These are phyloP conservation scores for Lachnellula willkommii DNA, from an alignment of 2,329 filamentous ascomycete genomes.

Conservation along the genomic window DNA sequence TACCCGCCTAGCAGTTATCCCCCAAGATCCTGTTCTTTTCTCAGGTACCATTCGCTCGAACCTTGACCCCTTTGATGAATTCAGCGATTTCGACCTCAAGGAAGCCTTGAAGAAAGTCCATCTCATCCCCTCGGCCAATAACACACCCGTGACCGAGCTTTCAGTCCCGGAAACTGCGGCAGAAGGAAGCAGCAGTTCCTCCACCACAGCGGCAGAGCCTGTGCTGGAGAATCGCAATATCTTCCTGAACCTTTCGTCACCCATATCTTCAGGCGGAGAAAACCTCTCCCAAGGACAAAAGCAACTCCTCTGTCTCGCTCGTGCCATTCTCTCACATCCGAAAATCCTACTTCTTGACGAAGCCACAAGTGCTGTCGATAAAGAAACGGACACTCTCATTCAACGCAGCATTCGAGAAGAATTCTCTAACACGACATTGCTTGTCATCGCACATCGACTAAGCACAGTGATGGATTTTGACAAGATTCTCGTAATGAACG, in stretches of 20 bases:
- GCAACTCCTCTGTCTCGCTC: conserved; percentile 85
- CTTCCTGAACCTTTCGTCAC: neutral
- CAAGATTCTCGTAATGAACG: conserved; percentile 88
- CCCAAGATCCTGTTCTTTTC: conserved; percentile 72
- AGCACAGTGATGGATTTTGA: conserved; percentile 88
- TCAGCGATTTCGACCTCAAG: conserved; percentile 82
- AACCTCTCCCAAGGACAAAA: conserved; percentile 66
- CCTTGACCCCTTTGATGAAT: conserved; percentile 80
- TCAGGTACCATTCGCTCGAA: conserved; percentile 81
- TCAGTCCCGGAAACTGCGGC: no score
- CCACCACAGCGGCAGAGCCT: neutral
- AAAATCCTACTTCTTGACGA: conserved; percentile 95
- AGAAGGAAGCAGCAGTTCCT: neutral
- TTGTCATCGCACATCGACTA: conserved; percentile 86
- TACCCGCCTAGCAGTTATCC: conserved; percentile 29
- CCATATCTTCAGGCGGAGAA: neutral
- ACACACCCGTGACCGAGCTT: neutral
- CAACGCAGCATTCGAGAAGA: conserved; percentile 72
- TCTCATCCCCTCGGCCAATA: conserved; percentile 48
- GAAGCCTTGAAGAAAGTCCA: conserved; percentile 81
- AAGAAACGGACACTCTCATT: conserved; percentile 90
- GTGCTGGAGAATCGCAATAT: neutral
- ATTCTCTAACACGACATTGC: conserved; percentile 74
- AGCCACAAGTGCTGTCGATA: conserved; percentile 83
- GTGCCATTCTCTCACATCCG: conserved; percentile 76